phyloP scores from a whole-genome alignment of 768 basidiomycete genomes.

The Russula emetica region DNA sequence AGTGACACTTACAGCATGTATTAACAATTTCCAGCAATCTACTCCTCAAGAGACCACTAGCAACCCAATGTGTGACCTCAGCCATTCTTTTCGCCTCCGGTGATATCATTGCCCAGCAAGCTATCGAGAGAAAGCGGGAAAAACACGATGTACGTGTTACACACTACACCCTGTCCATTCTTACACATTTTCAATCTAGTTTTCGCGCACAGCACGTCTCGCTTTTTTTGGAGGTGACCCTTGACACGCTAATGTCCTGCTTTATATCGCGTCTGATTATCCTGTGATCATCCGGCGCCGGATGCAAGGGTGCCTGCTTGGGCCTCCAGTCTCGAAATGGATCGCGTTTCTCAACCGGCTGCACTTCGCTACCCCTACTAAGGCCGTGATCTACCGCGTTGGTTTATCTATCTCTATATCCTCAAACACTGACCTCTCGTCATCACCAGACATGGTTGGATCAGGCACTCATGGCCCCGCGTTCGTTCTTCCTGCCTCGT shows the following conservation, averaged over 20 bases:
- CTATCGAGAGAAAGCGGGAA: slow-evolving; percentile 63
- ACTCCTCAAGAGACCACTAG: slow-evolving; percentile 57
- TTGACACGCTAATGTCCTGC: neutral
- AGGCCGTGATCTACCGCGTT: slow-evolving; percentile 59
- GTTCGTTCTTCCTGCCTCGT: slow-evolving; percentile 35
- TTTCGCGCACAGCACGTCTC: slow-evolving; percentile 57
- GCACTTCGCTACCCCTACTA: slow-evolving; percentile 58
- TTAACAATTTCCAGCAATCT: slow-evolving; percentile 42
- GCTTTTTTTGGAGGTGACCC: slow-evolving; percentile 66
- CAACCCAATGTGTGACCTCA: slow-evolving; percentile 61
- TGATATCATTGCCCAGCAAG: slow-evolving; percentile 84
- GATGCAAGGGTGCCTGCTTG: slow-evolving; percentile 59
- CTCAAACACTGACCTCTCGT: neutral
- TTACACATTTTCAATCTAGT: slow-evolving; percentile 34
- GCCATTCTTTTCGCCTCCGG: slow-evolving; percentile 67
- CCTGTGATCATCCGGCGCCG: neutral
- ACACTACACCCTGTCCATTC: neutral
- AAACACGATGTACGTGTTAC: slow-evolving; percentile 67
- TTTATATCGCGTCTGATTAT: neutral
- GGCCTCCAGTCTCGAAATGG: slow-evolving; percentile 80
- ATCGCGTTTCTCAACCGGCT: slow-evolving; percentile 67
- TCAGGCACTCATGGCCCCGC: slow-evolving; percentile 72
- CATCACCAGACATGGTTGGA: slow-evolving; percentile 69
- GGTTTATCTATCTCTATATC: slow-evolving; percentile 27
- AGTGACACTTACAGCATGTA: no score